Conservation (phyloP, 805 yeast species). For the Nakazawaea ishiwadae region DNA sequence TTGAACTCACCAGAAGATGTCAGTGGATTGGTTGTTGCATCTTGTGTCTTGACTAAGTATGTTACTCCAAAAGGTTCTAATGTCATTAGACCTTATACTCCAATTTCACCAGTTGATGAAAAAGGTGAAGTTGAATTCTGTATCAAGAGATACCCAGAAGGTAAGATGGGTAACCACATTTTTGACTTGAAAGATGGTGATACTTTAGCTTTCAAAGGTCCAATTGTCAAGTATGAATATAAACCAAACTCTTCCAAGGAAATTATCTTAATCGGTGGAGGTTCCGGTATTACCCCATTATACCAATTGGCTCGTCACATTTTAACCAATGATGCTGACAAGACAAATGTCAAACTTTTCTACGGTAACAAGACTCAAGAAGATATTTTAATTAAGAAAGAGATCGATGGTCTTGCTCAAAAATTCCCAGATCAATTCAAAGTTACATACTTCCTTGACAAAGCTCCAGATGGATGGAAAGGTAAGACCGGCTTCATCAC, state of each 20-base stretch:
- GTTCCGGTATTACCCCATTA: slow-evolving; percentile 95
- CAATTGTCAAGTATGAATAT: slow-evolving; percentile 88
- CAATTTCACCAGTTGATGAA: slow-evolving; percentile 63
- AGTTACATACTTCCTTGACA: slow-evolving; percentile 77
- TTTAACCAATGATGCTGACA: slow-evolving; percentile 75
- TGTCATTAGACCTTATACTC: slow-evolving; percentile 89
- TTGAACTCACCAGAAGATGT: slow-evolving; percentile 62
- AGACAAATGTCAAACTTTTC: slow-evolving; percentile 78
- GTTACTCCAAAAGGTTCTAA: slow-evolving; percentile 79
- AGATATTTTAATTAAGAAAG: slow-evolving; percentile 80
- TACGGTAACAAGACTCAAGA: slow-evolving; percentile 74
- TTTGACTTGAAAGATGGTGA: slow-evolving; percentile 71
- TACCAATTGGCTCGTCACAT: slow-evolving; percentile 80
- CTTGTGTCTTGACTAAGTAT: slow-evolving; percentile 75
- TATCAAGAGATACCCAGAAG: slow-evolving; percentile 79
- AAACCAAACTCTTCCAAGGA: slow-evolving; percentile 76
- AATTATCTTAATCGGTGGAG: slow-evolving; percentile 88
- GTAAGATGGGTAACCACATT: slow-evolving; percentile 78
- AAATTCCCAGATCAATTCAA: slow-evolving; percentile 75
- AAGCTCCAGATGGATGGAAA: slow-evolving; percentile 41
- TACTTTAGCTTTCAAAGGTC: slow-evolving; percentile 89
- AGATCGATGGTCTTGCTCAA: slow-evolving; percentile 64
- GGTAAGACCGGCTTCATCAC: slow-evolving; percentile 74
- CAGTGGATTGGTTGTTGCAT: slow-evolving; percentile 77
- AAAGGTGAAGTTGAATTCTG: slow-evolving; percentile 77